These are phyloP conservation scores for Conticribra guillardii DNA, from an alignment of 108 stramenopile genomes.

Conservation along the genomic window DNA sequence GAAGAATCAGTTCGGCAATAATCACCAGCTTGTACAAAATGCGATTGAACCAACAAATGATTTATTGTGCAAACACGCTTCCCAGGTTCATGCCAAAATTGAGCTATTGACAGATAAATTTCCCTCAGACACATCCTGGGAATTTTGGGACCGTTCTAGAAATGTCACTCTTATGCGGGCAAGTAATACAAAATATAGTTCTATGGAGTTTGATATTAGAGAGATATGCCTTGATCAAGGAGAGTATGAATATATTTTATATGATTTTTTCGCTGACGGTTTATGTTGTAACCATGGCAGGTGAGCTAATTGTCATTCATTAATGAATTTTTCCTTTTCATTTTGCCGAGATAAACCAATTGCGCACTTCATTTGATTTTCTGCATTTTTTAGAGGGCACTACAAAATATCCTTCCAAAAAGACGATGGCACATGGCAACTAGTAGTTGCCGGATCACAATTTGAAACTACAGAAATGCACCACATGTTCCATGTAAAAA, in stretches of 20 bases:
- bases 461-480: slow-evolving; percentile 21
- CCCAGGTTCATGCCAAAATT: slow-evolving; percentile 6
- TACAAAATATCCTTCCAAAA: slow-evolving; percentile 33
- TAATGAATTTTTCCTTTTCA: neutral
- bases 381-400: slow-evolving; percentile 11
- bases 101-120: slow-evolving; percentile 18
- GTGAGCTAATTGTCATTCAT: neutral
- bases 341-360: no score
- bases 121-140: slow-evolving; percentile 21
- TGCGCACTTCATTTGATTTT: no score
- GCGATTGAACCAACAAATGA: neutral
- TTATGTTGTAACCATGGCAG: slow-evolving; percentile 28
- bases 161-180: slow-evolving; percentile 16
- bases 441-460: slow-evolving; percentile 22
- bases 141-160: slow-evolving; percentile 15
- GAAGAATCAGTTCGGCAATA: neutral
- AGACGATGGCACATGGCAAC: slow-evolving; percentile 6
- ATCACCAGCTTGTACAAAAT: neutral
- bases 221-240: slow-evolving; percentile 25
- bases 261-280: slow-evolving; percentile 28
- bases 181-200: neutral
- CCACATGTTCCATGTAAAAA: slow-evolving; percentile 14
- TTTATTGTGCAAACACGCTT: slow-evolving; percentile 1
- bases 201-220: slow-evolving; percentile 11
- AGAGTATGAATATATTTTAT: slow-evolving; percentile 23